Evolutionary conservation across 768 basidiomycete species (phyloP), one percentile per base, ranked within the genome.

Genomic region (Lentinula guzmanii): DNA sequence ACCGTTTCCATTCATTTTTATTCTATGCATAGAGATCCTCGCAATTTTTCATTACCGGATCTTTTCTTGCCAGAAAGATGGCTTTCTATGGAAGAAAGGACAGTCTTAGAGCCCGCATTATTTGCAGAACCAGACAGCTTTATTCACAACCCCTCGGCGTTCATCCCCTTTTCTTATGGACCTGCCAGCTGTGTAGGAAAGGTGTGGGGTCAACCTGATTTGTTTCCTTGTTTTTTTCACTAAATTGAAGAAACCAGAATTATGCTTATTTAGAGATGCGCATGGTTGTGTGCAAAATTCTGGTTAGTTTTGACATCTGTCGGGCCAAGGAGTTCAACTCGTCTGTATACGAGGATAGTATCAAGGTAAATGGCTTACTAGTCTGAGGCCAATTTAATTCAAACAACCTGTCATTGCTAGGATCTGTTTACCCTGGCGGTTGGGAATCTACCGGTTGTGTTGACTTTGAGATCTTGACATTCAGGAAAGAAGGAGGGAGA

Each of bases 31-130:
- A 76, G 81, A 15, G 75, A 80, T 65, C 72, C 77, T 16, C 73
- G 76, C 1, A 68, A 81, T 68, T 83, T 83, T 65, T 78, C 79
- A 0, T 66, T 72, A 51, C 79, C 82, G 4, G 70, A 79, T 31
- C 28, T 65, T 5, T 83, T 83, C 71, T 65, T 77, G 63, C 77
- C 77, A 3, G 77, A 77, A 56, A 70, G 77, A 10, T 78, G 76
- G 76, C 66, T 76, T 1, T 59, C 70, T 8, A 35, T 21, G 7
- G 61, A 70, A 1, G 54, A 68, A 52, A 69, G 64, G 60, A 48
- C 61, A 16, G 9, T 43, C 21, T 66, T 76, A 8, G 74, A 75
- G 61, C 75, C 76, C n/a, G 66, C 61, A 15, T 61, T 74, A 8
- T 77, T 75, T 69, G 65, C 67, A 58, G 64, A 68, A 55, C 59